Conservation (phyloP, 2,329 filamentous ascomycete genomes). For the Colletotrichum karsti region DNA sequence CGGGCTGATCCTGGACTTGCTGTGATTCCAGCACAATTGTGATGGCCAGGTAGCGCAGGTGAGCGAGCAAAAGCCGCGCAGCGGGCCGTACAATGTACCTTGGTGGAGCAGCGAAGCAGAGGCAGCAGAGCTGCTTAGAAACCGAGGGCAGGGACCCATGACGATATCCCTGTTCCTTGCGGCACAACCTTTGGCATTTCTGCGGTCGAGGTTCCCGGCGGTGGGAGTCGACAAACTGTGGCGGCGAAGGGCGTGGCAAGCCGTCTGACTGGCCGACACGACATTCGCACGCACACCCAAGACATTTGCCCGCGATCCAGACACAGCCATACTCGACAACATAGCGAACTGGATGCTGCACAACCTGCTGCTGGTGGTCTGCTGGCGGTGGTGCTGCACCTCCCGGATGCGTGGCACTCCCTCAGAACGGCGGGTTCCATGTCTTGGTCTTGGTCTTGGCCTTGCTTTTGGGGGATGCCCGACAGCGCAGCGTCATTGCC, state of each 20-base stretch:
- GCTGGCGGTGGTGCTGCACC: background rate
- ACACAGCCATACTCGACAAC: constrained; percentile 19
- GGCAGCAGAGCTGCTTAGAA: background rate
- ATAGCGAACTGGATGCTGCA: constrained; percentile 28
- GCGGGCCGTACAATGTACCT: background rate
- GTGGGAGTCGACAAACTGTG: constrained; percentile 14
- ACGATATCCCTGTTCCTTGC: constrained; percentile 20
- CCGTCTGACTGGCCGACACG: constrained; percentile 9
- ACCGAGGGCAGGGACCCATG: background rate
- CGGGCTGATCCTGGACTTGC: constrained; percentile 7
- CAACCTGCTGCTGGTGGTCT: constrained; percentile 18
- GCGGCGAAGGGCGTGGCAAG: constrained; percentile 28
- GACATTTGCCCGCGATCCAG: constrained; percentile 14
- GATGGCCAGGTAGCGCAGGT: background rate
- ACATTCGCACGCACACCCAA: constrained; percentile 21
- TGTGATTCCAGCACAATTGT: background rate
- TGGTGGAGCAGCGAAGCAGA: background rate
- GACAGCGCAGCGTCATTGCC: background rate
- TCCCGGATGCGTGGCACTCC: constrained; percentile 28
- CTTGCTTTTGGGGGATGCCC: background rate
- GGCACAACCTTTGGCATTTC: constrained; percentile 8
- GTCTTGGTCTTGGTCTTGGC: constrained; percentile 2
- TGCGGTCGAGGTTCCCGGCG: constrained; percentile 20
- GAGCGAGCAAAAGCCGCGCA: background rate
- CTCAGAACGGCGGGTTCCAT: constrained; percentile 8